These are phyloP conservation scores for Sanguinoderma infundibulare DNA, from an alignment of 1,284 basidiomycete genomes.

Conservation along the genomic window DNA sequence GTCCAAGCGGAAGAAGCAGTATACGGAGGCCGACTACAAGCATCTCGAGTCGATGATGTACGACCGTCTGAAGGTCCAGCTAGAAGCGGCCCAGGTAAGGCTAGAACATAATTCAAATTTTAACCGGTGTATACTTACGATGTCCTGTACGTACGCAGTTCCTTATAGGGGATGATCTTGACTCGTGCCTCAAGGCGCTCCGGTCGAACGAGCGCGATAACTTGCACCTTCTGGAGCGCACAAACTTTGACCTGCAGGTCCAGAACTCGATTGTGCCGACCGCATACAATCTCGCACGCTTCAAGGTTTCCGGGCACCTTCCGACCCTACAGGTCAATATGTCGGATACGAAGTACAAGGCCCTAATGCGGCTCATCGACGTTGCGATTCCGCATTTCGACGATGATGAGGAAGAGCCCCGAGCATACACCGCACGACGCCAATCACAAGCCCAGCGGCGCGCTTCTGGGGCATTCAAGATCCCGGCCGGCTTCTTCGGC, in stretches of 20 bases:
- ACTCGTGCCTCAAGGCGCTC: constrained; percentile 82
- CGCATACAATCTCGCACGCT: constrained; percentile 83
- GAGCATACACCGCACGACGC: constrained; percentile 26
- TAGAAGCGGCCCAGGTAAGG: constrained; percentile 88
- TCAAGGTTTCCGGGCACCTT: constrained; percentile 92
- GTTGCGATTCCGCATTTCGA: constrained; percentile 89
- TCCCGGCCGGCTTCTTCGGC: constrained; percentile 60
- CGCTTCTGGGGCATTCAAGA: constrained; percentile 46
- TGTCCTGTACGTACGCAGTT: constrained; percentile 59
- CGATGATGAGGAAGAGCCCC: constrained; percentile 30
- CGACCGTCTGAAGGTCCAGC: constrained; percentile 86
- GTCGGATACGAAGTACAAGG: constrained; percentile 96
- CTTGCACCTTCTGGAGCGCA: constrained; percentile 91
- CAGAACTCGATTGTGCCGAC: constrained; percentile 95
- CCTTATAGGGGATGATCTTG: constrained; percentile 86
- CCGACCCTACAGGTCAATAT: constrained; percentile 92
- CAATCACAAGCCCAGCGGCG: constrained; percentile 14
- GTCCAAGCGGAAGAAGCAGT: constrained; percentile 85
- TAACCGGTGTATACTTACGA: neutral
- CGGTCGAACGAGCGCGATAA: constrained; percentile 60
- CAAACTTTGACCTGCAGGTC: constrained; percentile 89
- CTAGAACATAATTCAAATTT: neutral
- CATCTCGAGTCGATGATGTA: constrained; percentile 96
- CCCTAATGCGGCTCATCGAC: constrained; percentile 92
- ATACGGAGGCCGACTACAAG: constrained; percentile 89